These are phyloP conservation scores for Nemania sp. DNA, from an alignment of 2,329 filamentous ascomycete genomes.

Conservation along the genomic window DNA sequence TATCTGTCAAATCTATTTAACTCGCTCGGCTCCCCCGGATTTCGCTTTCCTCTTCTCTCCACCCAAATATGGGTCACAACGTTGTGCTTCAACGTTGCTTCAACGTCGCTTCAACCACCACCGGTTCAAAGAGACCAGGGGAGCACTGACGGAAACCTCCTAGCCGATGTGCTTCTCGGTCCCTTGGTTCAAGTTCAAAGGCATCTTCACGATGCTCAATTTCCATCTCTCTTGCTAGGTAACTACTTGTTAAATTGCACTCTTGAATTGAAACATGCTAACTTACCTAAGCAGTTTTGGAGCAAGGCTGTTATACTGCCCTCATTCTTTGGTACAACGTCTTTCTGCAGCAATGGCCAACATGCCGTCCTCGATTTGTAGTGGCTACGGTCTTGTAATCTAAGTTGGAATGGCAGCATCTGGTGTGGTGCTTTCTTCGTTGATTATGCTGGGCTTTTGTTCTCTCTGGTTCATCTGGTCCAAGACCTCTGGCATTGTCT, in stretches of 20 bases:
- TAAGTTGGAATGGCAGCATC: too few species aligned
- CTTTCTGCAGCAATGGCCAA: neutral
- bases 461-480: too few species aligned
- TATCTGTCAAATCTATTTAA: neutral
- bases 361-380: neutral
- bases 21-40: neutral
- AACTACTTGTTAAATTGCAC: neutral
- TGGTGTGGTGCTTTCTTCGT: too few species aligned
- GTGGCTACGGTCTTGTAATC: neutral
- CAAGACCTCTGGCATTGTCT: too few species aligned
- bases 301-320: neutral
- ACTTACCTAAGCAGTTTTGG: neutral
- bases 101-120: neutral
- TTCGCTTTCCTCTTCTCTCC: neutral
- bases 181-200: neutral
- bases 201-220: too few species aligned
- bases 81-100: slow-evolving; percentile 12
- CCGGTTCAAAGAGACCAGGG: neutral
- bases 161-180: too few species aligned
- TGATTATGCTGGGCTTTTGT: too few species aligned
- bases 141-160: neutral
- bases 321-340: slow-evolving; percentile 1
- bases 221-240: neutral
- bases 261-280: neutral
- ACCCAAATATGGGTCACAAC: neutral